Evolutionary conservation across 495 filamentous ascomycete species (phyloP), one percentile per base, ranked within the genome.

Genomic region (Achaetomiella virescens): DNA sequence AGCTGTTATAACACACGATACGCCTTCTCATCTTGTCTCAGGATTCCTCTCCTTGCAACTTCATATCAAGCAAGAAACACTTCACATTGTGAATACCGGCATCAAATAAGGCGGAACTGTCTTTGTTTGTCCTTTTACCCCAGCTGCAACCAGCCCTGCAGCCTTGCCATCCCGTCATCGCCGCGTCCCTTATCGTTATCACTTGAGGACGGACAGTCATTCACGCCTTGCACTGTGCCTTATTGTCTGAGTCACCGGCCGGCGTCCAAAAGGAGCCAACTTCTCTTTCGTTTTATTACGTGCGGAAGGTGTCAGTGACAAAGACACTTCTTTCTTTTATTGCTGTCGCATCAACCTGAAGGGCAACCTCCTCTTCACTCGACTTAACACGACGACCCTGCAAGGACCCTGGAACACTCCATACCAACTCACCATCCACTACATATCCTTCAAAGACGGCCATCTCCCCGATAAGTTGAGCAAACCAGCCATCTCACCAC

Each of bases 231-330:
- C 42, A 44, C 41, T 18, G 29, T 25, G 40, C 38, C 48, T 52
- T 49, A 29, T 51, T 29, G 46, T 54, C 55, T 59, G 56, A 59
- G 56, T 59, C 56, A 59, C 56, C 55, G 55, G 55, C 55, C 56
- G 49, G 49, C 49, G 40, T 36, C 50, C 50, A 18, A 53, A 44
- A 53, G 40, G 25, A 38, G 50, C 50, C 50, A 43, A 36, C 50
- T 31, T 31, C 38, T 21, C 9, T 41, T 24, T 53, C 22, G 50
- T 44, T 44, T 44, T 43, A 53, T 43, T 33, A 35, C 38, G 27
- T 24, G 27, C 29, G 1, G 5, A 8, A 35, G 38, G 6, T 25
- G 11, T 50, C 29, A 8, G 21, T 15, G 17, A 43, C 40, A 53
- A 44, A 53, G 40, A 27, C n/a, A 12, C 10, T 12, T 22, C 18